A percentile compares a stretch with the other conserved stretches of the same genome.
These are phyloP conservation scores for Excoecaria agallocha DNA, from an alignment of 345 rosid genomes.

Conservation along the genomic window DNA sequence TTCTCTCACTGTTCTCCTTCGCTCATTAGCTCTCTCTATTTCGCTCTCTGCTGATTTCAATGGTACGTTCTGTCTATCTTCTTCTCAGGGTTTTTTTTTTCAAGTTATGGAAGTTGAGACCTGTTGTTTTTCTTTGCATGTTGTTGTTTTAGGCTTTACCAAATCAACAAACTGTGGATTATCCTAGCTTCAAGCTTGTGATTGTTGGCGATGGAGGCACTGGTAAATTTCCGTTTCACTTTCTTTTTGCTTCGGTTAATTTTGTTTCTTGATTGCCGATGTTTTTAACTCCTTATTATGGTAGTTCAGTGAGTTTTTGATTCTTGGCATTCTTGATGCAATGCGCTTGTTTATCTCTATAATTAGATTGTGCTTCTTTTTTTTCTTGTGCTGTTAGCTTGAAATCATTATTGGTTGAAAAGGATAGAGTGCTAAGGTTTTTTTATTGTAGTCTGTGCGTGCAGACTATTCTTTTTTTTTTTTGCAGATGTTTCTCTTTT, in stretches of 20 bases:
- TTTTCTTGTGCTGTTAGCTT: too few relatives aligned
- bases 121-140: not conserved
- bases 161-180: conserved; percentile 38
- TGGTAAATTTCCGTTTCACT: conserved; percentile 35
- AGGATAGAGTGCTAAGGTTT: too few relatives aligned
- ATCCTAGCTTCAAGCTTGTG: conserved; percentile 88
- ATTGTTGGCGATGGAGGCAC: conserved; percentile 97
- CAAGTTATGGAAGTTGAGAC: not conserved
- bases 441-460: too few relatives aligned
- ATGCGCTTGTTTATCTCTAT: not conserved
- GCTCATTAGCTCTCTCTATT: not conserved
- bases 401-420: too few relatives aligned
- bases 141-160: conserved; percentile 35
- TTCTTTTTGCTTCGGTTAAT: not conserved
- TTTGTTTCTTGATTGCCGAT: too few relatives aligned
- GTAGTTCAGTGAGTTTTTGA: not conserved
- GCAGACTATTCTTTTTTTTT: too few relatives aligned
- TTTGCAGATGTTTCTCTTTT: too few relatives aligned
- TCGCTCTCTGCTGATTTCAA: not conserved
- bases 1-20: not conserved
- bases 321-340: not conserved
- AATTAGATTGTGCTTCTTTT: not conserved
- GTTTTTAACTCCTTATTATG: not conserved
- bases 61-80: conserved; percentile 13
- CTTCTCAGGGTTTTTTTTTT: not conserved